These are phyloP conservation scores for Alnus glutinosa DNA, from an alignment of 306 rosid genomes.

Conservation along the genomic window DNA sequence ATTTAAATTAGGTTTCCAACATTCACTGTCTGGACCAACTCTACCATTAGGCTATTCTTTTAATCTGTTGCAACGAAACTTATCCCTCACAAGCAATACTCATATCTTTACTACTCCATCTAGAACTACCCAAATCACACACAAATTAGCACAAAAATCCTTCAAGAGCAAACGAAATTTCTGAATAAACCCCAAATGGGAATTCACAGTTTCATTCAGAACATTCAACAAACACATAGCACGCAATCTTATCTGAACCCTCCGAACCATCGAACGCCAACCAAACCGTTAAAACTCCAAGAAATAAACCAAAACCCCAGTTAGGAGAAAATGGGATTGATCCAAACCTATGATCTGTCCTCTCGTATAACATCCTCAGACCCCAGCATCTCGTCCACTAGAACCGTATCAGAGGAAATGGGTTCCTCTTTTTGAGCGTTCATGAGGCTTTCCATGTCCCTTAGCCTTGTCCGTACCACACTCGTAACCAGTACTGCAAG, in stretches of 20 bases:
- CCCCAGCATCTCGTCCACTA: slow-evolving; percentile 21
- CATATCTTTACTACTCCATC: neutral
- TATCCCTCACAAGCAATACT: neutral
- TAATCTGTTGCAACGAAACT: neutral
- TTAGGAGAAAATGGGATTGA: neutral
- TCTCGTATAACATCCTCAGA: slow-evolving; percentile 32
- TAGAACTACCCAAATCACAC: neutral
- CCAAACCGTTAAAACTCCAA: neutral
- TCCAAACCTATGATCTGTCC: slow-evolving; percentile 37
- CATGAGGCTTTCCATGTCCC: slow-evolving; percentile 49
- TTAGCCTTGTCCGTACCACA: slow-evolving; percentile 54
- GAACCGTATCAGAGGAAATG: slow-evolving; percentile 28
- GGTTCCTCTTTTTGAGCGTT: slow-evolving; percentile 36
- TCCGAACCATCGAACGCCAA: neutral
- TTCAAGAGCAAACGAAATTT: neutral
- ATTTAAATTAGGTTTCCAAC: neutral
- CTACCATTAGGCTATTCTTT: neutral
- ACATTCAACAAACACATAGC: slow-evolving; percentile 52
- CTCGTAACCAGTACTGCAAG: slow-evolving; percentile 58
- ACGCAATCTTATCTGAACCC: slow-evolving; percentile 5
- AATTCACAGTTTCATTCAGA: slow-evolving; percentile 20
- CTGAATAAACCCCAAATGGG: neutral
- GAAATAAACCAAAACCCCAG: neutral
- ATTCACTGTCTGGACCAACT: neutral
- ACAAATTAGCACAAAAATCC: neutral